These are phyloP conservation scores for Russula earlei DNA, from an alignment of 768 basidiomycete species.

Conservation along the genomic window DNA sequence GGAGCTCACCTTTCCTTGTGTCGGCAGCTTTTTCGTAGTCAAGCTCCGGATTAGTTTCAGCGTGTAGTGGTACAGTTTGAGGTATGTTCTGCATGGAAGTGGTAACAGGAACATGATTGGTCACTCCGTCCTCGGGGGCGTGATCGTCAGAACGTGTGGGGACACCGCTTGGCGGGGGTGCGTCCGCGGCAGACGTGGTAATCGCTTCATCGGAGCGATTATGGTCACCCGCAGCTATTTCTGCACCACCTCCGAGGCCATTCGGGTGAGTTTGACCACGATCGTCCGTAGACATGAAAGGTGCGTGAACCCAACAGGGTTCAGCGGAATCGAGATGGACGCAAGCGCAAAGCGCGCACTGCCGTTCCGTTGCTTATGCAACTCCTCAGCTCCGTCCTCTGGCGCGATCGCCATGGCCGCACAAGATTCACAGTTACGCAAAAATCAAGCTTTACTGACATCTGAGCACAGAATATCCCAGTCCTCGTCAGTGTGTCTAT, in stretches of 20 bases:
- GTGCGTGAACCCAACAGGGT: not conserved
- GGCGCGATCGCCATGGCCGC: not conserved
- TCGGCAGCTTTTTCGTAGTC: not conserved
- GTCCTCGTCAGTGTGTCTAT: slow-evolving; percentile 18
- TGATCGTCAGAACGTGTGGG: not conserved
- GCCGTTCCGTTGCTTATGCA: too few relatives aligned
- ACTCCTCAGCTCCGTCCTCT: too few relatives aligned
- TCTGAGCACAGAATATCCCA: slow-evolving; percentile 14
- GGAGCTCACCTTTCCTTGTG: slow-evolving; percentile 18
- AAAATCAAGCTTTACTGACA: not conserved
- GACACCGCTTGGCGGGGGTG: not conserved
- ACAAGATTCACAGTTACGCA: not conserved
- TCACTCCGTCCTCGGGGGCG: not conserved
- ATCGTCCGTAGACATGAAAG: slow-evolving; percentile 10
- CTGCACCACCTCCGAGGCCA: not conserved
- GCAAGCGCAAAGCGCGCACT: too few relatives aligned
- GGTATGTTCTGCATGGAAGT: not conserved
- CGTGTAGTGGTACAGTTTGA: not conserved
- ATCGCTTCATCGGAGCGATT: not conserved
- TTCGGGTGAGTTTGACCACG: not conserved
- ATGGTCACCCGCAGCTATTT: not conserved
- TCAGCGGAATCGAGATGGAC: not conserved
- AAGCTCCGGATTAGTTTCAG: not conserved
- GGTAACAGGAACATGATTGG: not conserved
- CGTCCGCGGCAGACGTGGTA: not conserved